Conservation (phyloP, 2,329 filamentous ascomycete species). For the Talaromyces sp. region DNA sequence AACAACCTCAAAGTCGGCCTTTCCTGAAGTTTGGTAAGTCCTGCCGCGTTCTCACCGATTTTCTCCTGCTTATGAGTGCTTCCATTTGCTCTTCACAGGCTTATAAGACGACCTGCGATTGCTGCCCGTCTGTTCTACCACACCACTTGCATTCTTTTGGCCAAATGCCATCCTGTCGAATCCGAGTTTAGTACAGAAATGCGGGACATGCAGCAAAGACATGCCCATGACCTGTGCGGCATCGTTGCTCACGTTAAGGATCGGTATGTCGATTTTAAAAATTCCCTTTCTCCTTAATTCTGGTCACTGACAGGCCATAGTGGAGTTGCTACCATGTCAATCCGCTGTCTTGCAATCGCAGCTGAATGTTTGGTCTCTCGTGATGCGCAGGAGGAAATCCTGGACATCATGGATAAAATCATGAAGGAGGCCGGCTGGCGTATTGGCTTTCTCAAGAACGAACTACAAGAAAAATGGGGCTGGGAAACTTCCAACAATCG, state of each 20-base stretch:
- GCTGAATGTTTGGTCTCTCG: conserved; percentile 65
- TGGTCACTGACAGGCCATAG: conserved; percentile 24
- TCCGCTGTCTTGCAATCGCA: conserved; percentile 74
- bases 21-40: conserved; percentile 78
- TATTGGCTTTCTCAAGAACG: conserved; percentile 65
- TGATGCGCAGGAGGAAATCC: conserved; percentile 74
- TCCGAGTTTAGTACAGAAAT: conserved; percentile 61
- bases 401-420: conserved; percentile 72
- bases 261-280: conserved; percentile 38
- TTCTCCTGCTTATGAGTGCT: background rate
- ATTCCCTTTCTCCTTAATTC: background rate
- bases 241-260: conserved; percentile 84
- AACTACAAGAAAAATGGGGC: conserved; percentile 73
- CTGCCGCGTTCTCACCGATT: background rate
- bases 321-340: conserved; percentile 72
- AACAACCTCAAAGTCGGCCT: conserved; percentile 65
- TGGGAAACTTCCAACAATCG: conserved; percentile 49
- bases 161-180: conserved; percentile 70
- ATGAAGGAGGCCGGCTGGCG: conserved; percentile 74
- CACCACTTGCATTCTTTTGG: conserved; percentile 74
- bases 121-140: conserved; percentile 86
- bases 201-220: conserved; percentile 63
- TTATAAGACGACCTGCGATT: conserved; percentile 76
- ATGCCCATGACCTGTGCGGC: conserved; percentile 82
- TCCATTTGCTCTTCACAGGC: conserved; percentile 45